Conservation (phyloP, 2,329 filamentous ascomycete genomes). For the Paecilomyces sp. region DNA sequence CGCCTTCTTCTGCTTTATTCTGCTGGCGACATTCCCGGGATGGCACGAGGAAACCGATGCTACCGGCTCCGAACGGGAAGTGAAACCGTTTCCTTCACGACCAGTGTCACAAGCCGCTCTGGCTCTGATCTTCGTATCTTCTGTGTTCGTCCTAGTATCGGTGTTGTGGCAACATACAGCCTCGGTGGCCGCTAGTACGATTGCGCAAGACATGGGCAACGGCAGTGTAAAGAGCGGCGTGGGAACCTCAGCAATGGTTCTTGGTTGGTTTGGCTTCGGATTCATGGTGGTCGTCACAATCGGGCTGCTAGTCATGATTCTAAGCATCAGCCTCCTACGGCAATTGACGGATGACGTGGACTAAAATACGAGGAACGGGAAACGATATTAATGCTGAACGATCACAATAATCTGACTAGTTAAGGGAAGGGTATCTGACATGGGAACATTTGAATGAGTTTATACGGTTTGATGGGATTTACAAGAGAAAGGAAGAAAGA, state of each 20-base stretch:
- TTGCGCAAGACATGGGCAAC: conserved; percentile 88
- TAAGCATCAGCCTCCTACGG: conserved; percentile 77
- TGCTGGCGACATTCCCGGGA: conserved; percentile 92
- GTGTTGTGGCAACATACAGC: conserved; percentile 71
- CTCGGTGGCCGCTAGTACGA: conserved; percentile 87
- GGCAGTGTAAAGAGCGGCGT: conserved; percentile 81
- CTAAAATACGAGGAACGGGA: conserved; percentile 4
- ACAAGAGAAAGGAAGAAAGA: background rate
- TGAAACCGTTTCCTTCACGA: conserved; percentile 88
- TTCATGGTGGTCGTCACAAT: conserved; percentile 93
- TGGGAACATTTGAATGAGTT: background rate
- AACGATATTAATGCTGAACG: conserved; percentile 1
- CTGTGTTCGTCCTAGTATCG: conserved; percentile 59
- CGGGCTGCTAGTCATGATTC: conserved; percentile 88
- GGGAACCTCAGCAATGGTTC: conserved; percentile 89
- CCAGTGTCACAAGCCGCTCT: conserved; percentile 89
- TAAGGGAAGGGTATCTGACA: background rate
- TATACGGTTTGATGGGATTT: background rate
- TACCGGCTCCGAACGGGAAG: conserved; percentile 74
- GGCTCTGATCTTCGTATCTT: conserved; percentile 74
- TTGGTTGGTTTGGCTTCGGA: conserved; percentile 96
- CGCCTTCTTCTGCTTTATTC: conserved; percentile 88
- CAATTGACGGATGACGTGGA: conserved; percentile 44
- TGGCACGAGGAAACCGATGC: conserved; percentile 90
- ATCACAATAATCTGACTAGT: background rate